Percentiles rank a stretch among this genome's conserved stretches.
These are phyloP conservation scores for Cercospora sp. DNA, from an alignment of 2,329 filamentous ascomycete genomes.

Conservation along the genomic window DNA sequence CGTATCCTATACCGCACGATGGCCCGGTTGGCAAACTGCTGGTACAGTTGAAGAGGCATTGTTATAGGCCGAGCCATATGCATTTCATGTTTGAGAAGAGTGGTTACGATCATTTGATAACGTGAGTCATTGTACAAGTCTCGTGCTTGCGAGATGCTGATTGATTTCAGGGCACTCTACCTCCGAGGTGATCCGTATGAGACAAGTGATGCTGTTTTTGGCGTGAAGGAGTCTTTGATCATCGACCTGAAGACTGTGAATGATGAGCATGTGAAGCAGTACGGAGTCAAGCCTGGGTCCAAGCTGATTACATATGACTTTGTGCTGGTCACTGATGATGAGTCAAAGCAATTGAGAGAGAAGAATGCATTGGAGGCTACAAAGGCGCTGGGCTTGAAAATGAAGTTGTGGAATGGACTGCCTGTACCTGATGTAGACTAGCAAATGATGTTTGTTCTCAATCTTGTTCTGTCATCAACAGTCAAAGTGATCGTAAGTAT, in stretches of 20 bases:
- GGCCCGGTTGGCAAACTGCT: constrained; percentile 77
- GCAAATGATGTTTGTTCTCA: not conserved
- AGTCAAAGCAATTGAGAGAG: constrained; percentile 66
- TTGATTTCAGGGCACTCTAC: constrained; percentile 62
- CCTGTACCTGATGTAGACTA: constrained; percentile 70
- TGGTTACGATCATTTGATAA: constrained; percentile 78
- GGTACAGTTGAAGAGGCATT: constrained; percentile 66
- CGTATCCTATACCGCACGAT: constrained; percentile 82
- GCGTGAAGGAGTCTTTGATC: constrained; percentile 78
- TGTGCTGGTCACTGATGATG: constrained; percentile 69
- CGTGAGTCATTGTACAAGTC: too few species aligned
- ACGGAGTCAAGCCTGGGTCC: constrained; percentile 63
- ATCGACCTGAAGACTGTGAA: constrained; percentile 61
- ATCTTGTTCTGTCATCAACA: not conserved
- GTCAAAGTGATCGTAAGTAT: not conserved
- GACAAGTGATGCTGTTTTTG: constrained; percentile 80
- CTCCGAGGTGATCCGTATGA: constrained; percentile 77
- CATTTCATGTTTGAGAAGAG: constrained; percentile 87
- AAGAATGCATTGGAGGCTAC: constrained; percentile 67
- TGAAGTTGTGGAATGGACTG: constrained; percentile 74
- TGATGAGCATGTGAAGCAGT: constrained; percentile 56
- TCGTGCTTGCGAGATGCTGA: too few species aligned
- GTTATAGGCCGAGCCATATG: constrained; percentile 74
- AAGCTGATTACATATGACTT: constrained; percentile 66
- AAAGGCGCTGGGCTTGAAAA: constrained; percentile 63